Evolutionary conservation across 2,329 filamentous ascomycete genomes (phyloP).

Genomic region (Metarhizium robertsii): DNA sequence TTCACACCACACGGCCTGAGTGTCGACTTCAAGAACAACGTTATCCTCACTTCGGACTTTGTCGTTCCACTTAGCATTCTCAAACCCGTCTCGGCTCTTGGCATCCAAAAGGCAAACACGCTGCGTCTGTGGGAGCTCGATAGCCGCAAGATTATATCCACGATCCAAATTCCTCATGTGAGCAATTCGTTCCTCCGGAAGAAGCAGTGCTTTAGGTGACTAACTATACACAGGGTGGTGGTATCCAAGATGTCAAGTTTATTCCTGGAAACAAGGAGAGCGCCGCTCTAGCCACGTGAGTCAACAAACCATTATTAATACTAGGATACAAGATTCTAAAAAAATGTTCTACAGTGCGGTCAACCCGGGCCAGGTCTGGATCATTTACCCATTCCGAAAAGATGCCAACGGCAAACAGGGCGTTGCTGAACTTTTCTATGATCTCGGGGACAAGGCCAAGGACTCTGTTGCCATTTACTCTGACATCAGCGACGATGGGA

Average conservation of each 20-base stretch:
- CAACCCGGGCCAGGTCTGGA: conserved; percentile 50
- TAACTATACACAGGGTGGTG: conserved; percentile 30
- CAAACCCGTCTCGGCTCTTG: conserved; percentile 40
- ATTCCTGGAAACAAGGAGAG: conserved; percentile 50
- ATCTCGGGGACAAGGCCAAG: conserved; percentile 46
- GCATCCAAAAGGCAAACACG: conserved; percentile 45
- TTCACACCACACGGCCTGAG: conserved; percentile 52
- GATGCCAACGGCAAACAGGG: conserved; percentile 47
- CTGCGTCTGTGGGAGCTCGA: conserved; percentile 50
- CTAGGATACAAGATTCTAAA: neutral
- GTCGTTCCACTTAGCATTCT: conserved; percentile 52
- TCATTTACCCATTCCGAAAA: conserved; percentile 53
- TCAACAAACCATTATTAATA: neutral
- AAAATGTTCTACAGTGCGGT: conserved; percentile 31
- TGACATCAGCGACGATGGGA: conserved; percentile 49
- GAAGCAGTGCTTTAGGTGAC: neutral
- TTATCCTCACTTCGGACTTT: conserved; percentile 54
- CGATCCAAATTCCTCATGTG: conserved; percentile 49
- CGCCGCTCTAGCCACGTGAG: conserved; percentile 46
- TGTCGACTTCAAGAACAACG: conserved; percentile 46
- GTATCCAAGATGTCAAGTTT: conserved; percentile 58
- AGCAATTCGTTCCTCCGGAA: conserved; percentile 5
- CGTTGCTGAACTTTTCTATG: conserved; percentile 46
- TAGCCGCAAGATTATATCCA: conserved; percentile 45
- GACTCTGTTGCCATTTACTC: conserved; percentile 51